A percentile compares a stretch with the other conserved stretches of the same genome.
phyloP scores from a whole-genome alignment of 768 basidiomycete genomes.

The Lepiota venenata region DNA sequence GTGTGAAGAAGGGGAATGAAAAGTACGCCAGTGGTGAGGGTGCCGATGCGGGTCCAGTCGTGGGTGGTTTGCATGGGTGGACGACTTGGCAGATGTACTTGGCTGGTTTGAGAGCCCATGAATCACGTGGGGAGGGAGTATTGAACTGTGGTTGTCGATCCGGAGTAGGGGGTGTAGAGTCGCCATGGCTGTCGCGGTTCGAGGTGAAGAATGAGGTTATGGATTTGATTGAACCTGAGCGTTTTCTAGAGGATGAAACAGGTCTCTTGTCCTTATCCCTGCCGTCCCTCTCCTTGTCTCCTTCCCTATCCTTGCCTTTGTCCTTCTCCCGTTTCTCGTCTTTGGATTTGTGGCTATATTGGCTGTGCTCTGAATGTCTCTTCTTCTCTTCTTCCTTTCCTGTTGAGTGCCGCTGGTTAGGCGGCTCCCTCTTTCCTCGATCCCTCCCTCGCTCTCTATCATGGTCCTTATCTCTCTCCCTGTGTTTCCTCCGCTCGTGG shows the following conservation, averaged over 20 bases:
- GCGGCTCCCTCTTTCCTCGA: constrained; percentile 20
- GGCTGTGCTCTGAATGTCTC: background rate
- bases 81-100: constrained; percentile 69
- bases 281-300: constrained; percentile 21
- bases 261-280: constrained; percentile 12
- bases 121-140: constrained; percentile 31
- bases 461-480: constrained; percentile 11
- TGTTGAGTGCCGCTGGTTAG: constrained; percentile 21
- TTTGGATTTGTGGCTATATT: background rate
- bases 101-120: constrained; percentile 44
- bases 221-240: constrained; percentile 32
- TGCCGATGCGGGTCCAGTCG: constrained; percentile 44
- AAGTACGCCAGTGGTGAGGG: constrained; percentile 44
- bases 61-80: constrained; percentile 65
- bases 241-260: constrained; percentile 17
- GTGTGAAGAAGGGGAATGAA: constrained; percentile 72
- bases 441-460: constrained; percentile 19
- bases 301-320: constrained; percentile 14
- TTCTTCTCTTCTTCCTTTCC: constrained; percentile 18
- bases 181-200: constrained; percentile 14
- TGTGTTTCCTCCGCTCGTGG: constrained; percentile 4
- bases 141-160: constrained; percentile 19
- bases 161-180: constrained; percentile 11
- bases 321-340: constrained; percentile 13
- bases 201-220: constrained; percentile 33